Evolutionary conservation across 2,329 filamentous ascomycete genomes (phyloP).

Genomic region (Cercospora zeina): DNA sequence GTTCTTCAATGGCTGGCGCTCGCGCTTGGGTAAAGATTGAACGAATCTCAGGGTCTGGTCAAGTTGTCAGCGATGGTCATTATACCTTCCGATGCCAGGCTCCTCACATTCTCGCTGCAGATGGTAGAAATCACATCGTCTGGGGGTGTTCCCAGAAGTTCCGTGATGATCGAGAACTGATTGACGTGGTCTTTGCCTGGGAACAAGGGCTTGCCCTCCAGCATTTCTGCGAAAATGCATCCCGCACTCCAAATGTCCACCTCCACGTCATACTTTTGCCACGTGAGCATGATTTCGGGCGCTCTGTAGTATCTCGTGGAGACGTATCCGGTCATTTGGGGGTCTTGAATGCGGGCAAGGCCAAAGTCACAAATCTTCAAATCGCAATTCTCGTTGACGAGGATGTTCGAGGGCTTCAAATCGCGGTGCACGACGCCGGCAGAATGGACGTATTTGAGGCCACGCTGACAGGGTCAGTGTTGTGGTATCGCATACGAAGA

Average conservation of each 20-base stretch:
- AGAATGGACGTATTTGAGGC: conserved; percentile 98
- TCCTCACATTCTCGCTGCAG: conserved; percentile 77
- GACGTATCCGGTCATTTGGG: conserved; percentile 99
- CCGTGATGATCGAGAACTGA: conserved; percentile 99
- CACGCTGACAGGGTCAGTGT: conserved; percentile 62
- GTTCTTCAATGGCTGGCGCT: conserved; percentile 78
- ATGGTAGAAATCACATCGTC: conserved; percentile 99
- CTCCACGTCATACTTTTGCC: conserved; percentile 99
- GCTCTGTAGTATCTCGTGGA: conserved; percentile 98
- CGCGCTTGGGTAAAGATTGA: conserved; percentile 91
- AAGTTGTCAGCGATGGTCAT: conserved; percentile 29
- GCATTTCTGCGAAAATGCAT: conserved; percentile 99
- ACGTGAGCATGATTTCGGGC: conserved; percentile 99
- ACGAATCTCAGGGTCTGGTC: conserved; percentile 88
- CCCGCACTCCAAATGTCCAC: conserved; percentile 99
- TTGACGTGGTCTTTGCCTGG: conserved; percentile 99
- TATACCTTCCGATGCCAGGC: conserved; percentile 54
- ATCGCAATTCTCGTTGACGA: conserved; percentile 99
- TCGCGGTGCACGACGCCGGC: conserved; percentile 97
- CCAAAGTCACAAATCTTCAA: conserved; percentile 99
- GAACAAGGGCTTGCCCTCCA: conserved; percentile 97
- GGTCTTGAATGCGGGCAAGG: conserved; percentile 94
- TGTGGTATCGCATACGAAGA: neutral
- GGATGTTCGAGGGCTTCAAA: conserved; percentile 96
- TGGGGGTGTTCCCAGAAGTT: conserved; percentile 90